Evolutionary conservation across 495 filamentous ascomycete species (phyloP).

Genomic region (Pseudomonodictys pantanalensis): DNA sequence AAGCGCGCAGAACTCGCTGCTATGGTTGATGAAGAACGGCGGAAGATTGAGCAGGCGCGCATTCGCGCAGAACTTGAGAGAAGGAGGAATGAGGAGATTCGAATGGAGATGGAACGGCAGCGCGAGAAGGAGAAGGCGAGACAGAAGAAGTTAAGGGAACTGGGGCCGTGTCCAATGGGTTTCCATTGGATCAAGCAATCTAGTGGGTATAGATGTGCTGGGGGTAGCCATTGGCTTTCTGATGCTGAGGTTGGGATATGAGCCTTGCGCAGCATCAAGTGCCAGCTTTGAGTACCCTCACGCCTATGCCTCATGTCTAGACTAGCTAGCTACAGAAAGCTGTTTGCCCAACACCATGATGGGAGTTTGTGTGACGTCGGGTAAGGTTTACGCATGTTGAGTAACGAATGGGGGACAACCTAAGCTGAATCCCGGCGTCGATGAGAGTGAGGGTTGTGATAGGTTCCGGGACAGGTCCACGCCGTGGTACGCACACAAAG

Average conservation of each 20-base stretch:
- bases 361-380: too few relatives aligned
- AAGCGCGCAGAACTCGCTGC: conserved; percentile 9
- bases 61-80: conserved; percentile 25
- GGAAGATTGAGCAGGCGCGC: conserved; percentile 6
- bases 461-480: too few relatives aligned
- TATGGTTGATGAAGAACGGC: conserved; percentile 11
- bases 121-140: conserved; percentile 34
- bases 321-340: too few relatives aligned
- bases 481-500: too few relatives aligned
- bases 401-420: too few relatives aligned
- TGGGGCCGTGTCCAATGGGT: conserved; percentile 40
- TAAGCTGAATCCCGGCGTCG: too few relatives aligned
- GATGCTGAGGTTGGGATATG: conserved; percentile 18
- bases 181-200: conserved; percentile 42
- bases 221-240: conserved; percentile 49
- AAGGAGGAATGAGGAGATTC: conserved; percentile 40
- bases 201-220: conserved; percentile 51
- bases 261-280: too few relatives aligned
- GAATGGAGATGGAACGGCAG: conserved; percentile 37
- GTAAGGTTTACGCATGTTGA: too few relatives aligned
- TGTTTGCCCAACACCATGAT: too few relatives aligned
- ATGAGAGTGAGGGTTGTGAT: too few relatives aligned
- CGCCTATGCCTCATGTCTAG: too few relatives aligned
- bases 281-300: too few relatives aligned
- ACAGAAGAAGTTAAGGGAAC: conserved; percentile 36